These are phyloP conservation scores for Aspergillus homomorphus DNA, from an alignment of 495 filamentous ascomycete species.

Conservation along the genomic window DNA sequence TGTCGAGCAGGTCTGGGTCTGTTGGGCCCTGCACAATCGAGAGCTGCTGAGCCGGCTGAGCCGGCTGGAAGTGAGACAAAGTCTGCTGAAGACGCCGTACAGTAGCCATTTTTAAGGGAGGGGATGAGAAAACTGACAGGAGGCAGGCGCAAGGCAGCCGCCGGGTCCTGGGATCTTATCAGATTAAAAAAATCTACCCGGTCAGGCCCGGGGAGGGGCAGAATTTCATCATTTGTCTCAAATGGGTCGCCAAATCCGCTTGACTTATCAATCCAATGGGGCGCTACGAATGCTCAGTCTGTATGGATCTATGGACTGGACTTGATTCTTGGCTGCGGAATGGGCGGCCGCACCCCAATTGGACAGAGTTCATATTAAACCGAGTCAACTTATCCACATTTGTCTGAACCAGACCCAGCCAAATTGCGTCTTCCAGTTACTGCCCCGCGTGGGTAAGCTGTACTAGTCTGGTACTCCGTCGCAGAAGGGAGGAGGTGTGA, in stretches of 20 bases:
- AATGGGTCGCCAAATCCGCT: neutral
- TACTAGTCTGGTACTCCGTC: no score
- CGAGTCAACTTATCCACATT: neutral
- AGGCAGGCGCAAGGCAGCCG: neutral
- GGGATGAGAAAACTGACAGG: neutral
- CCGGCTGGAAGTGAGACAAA: conserved; percentile 32
- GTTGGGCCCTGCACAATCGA: conserved; percentile 60
- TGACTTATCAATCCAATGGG: neutral
- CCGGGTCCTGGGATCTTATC: neutral
- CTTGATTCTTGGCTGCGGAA: neutral
- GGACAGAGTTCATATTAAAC: neutral
- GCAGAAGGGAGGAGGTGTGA: no score
- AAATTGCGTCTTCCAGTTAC: no score
- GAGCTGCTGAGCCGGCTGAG: conserved; percentile 20
- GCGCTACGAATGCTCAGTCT: neutral
- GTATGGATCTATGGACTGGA: neutral
- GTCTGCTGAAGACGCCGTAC: conserved; percentile 41
- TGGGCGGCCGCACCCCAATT: neutral
- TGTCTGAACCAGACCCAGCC: neutral
- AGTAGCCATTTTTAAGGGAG: conserved; percentile 25
- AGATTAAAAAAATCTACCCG: neutral
- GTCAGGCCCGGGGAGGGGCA: neutral
- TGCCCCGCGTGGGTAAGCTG: no score
- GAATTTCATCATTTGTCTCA: neutral
- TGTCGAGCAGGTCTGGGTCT: conserved; percentile 55